Conservation (phyloP, 805 yeast species). For the Wickerhamomyces chambardii region DNA sequence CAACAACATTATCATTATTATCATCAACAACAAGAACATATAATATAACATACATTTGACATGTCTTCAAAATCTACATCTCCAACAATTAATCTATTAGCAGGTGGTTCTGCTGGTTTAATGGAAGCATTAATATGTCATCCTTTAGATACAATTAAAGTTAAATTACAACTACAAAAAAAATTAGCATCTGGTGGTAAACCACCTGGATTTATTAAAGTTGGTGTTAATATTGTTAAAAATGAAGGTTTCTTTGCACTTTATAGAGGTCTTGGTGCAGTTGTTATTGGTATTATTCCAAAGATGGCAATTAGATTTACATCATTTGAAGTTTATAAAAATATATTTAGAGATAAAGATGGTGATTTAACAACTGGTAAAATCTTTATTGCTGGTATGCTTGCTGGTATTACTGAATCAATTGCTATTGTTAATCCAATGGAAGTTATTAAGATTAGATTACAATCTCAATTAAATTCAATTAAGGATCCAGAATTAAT, state of each 20-base stretch:
- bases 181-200: constrained; percentile 43
- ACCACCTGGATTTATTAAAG: constrained; percentile 78
- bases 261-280: constrained; percentile 96
- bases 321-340: constrained; percentile 84
- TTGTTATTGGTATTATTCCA: constrained; percentile 94
- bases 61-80: constrained; percentile 21
- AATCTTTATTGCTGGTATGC: constrained; percentile 88
- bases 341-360: constrained; percentile 49
- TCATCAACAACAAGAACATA: neutral
- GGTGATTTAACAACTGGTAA: constrained; percentile 62
- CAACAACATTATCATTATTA: neutral
- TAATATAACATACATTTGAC: too few species aligned
- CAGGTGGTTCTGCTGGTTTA: constrained; percentile 97
- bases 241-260: constrained; percentile 81
- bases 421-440: constrained; percentile 92
- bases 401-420: constrained; percentile 97
- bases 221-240: constrained; percentile 70
- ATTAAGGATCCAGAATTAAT: constrained; percentile 62
- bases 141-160: constrained; percentile 96
- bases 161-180: constrained; percentile 88
- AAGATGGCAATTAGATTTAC: constrained; percentile 97
- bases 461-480: constrained; percentile 92
- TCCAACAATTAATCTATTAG: constrained; percentile 60
- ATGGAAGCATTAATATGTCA: constrained; percentile 98
- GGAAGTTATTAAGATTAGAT: constrained; percentile 94